A percentile compares a stretch with the other conserved stretches of the same genome.
Evolutionary conservation across 305 asterid species (phyloP).

Genomic region (Solanum chacoense): DNA sequence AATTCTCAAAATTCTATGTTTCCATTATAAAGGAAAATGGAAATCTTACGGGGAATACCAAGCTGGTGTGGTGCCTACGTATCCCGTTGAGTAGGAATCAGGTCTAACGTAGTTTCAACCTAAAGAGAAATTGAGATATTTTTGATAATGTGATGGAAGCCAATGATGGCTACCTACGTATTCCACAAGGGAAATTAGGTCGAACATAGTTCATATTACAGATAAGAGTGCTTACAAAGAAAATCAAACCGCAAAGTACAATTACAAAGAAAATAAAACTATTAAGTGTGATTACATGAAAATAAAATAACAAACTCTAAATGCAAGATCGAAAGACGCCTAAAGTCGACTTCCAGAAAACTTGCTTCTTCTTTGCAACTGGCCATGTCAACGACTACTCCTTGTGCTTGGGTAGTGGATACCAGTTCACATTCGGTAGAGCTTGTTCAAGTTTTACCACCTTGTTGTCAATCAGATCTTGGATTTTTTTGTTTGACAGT

Average conservation of each 20-base stretch:
- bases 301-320: too few species aligned
- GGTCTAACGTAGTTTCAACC: not conserved
- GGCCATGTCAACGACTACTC: not conserved
- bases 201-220: not conserved
- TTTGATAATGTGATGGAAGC: too few species aligned
- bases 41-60: not conserved
- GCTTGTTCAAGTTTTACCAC: not conserved
- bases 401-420: not conserved
- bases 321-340: not conserved
- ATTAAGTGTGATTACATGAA: not conserved
- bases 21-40: not conserved
- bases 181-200: not conserved
- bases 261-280: too few species aligned
- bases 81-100: not conserved
- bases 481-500: not conserved
- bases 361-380: too few species aligned
- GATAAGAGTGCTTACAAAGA: too few species aligned
- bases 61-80: not conserved
- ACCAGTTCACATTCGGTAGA: not conserved
- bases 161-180: not conserved
- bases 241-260: not conserved
- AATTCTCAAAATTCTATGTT: too few species aligned
- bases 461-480: too few species aligned
- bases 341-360: too few species aligned
- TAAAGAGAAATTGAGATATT: not conserved